A percentile compares a stretch with the other conserved stretches of the same genome.
Evolutionary conservation across 1,139 yeast genomes (phyloP).

Genomic region (Taphrina communis): DNA sequence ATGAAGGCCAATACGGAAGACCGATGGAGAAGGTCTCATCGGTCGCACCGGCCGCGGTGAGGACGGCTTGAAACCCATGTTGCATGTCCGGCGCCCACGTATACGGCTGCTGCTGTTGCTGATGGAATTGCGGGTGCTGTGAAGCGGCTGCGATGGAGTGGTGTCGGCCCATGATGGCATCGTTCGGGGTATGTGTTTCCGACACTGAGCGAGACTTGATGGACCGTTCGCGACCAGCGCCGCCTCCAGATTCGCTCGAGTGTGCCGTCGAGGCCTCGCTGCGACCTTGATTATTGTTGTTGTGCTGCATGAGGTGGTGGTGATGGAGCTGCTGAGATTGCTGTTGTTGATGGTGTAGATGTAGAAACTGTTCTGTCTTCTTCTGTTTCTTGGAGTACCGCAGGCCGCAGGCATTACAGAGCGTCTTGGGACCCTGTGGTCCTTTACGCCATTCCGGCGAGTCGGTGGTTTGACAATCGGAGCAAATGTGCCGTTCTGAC

Average conservation of each 20-base stretch:
- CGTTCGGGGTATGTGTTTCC: slow-evolving; percentile 8
- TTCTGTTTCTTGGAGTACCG: slow-evolving; percentile 57
- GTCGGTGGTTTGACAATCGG: slow-evolving; percentile 66
- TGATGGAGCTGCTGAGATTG: neutral
- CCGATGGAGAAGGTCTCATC: slow-evolving; percentile 14
- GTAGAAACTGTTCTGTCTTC: slow-evolving; percentile 40
- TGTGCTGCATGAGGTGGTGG: neutral
- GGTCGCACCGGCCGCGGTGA: neutral
- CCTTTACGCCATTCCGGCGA: slow-evolving; percentile 75
- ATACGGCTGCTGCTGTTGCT: neutral
- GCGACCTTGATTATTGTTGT: neutral
- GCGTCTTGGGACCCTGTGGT: slow-evolving; percentile 67
- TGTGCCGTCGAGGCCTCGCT: neutral
- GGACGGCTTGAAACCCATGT: slow-evolving; percentile 4
- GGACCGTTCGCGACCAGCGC: neutral
- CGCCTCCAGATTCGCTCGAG: neutral
- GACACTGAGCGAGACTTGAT: slow-evolving; percentile 18
- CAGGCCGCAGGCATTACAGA: slow-evolving; percentile 71
- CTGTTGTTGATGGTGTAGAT: neutral
- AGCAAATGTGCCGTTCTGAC: slow-evolving; percentile 47
- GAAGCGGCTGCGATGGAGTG: no score
- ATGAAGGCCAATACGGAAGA: slow-evolving; percentile 5
- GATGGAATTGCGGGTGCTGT: no score
- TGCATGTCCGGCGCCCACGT: neutral
- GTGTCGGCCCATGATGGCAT: neutral